These are phyloP conservation scores for Globisporangium sylvaticum DNA, from an alignment of 352 stramenopile genomes.

Conservation along the genomic window DNA sequence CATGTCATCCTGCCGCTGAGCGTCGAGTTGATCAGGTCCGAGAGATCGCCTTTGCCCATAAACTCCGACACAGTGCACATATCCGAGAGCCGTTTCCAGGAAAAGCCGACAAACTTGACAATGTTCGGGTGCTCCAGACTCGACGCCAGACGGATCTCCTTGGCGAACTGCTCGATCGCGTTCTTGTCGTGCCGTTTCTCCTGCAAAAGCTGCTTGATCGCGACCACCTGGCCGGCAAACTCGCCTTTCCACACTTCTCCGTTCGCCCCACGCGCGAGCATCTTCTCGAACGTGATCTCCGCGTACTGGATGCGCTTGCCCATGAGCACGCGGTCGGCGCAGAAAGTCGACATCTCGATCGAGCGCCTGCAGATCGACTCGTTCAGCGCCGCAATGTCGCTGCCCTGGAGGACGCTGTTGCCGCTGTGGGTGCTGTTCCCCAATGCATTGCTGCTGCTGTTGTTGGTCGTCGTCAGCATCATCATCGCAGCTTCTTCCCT, in stretches of 20 bases:
- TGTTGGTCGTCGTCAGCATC: neutral
- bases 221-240: constrained; percentile 19
- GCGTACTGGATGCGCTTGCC: constrained; percentile 22
- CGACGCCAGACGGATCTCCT: constrained; percentile 29
- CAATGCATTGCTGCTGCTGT: neutral
- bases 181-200: constrained; percentile 21
- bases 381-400: constrained; percentile 14
- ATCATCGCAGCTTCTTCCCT: neutral
- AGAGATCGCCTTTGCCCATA: constrained; percentile 31
- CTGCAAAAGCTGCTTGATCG: constrained; percentile 29
- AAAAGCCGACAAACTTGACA: constrained; percentile 28
- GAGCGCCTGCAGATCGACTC: constrained; percentile 13
- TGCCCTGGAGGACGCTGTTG: neutral
- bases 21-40: constrained; percentile 26
- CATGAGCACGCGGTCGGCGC: constrained; percentile 17
- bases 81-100: constrained; percentile 27
- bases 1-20: constrained; percentile 17
- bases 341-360: constrained; percentile 17
- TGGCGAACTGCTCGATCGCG: constrained; percentile 26
- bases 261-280: constrained; percentile 22
- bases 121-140: constrained; percentile 16
- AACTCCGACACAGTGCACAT: constrained; percentile 33
- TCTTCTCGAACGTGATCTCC: constrained; percentile 12
- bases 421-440: neutral
- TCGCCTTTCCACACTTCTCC: constrained; percentile 32